Evolutionary conservation across 2,329 filamentous ascomycete species (phyloP).

Genomic region (Fusarium zealandicum): DNA sequence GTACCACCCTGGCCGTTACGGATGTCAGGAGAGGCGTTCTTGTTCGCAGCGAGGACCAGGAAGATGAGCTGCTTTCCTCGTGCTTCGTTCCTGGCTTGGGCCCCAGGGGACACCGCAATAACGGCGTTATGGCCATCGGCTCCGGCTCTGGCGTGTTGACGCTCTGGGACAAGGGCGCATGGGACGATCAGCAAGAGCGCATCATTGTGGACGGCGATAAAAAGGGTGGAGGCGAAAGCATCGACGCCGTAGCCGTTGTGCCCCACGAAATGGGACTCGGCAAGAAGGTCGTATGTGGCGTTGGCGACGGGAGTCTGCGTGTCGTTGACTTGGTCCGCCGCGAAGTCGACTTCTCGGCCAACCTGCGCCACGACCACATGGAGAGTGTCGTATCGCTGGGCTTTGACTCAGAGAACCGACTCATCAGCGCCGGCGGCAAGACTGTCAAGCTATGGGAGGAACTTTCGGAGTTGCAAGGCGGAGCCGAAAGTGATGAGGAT

Average conservation of each 20-base stretch:
- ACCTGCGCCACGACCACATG: conserved; percentile 77
- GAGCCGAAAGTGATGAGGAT: conserved; percentile 52
- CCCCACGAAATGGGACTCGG: conserved; percentile 74
- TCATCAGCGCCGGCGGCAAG: conserved; percentile 88
- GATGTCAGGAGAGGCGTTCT: conserved; percentile 87
- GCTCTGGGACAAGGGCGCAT: conserved; percentile 91
- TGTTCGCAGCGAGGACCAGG: conserved; percentile 90
- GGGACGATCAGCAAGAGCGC: conserved; percentile 94
- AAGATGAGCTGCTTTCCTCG: conserved; percentile 88
- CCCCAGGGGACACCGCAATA: conserved; percentile 68
- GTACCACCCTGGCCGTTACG: conserved; percentile 87
- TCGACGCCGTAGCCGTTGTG: conserved; percentile 78
- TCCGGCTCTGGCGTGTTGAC: conserved; percentile 82
- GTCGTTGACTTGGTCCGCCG: conserved; percentile 80
- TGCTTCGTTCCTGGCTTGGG: conserved; percentile 79
- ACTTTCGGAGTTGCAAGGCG: conserved; percentile 61
- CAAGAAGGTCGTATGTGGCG: conserved; percentile 79
- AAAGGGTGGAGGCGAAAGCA: conserved; percentile 71
- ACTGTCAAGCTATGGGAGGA: conserved; percentile 95
- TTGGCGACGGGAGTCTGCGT: conserved; percentile 80
- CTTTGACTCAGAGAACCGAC: conserved; percentile 83
- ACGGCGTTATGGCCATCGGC: conserved; percentile 79
- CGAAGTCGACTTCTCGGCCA: conserved; percentile 71
- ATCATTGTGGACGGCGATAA: conserved; percentile 73
- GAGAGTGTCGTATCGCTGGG: conserved; percentile 83